Percentiles rank a stretch among this genome's conserved stretches.
phyloP scores from a whole-genome alignment of 2,329 filamentous ascomycete genomes.

The Stagonosporopsis rhizophila region DNA sequence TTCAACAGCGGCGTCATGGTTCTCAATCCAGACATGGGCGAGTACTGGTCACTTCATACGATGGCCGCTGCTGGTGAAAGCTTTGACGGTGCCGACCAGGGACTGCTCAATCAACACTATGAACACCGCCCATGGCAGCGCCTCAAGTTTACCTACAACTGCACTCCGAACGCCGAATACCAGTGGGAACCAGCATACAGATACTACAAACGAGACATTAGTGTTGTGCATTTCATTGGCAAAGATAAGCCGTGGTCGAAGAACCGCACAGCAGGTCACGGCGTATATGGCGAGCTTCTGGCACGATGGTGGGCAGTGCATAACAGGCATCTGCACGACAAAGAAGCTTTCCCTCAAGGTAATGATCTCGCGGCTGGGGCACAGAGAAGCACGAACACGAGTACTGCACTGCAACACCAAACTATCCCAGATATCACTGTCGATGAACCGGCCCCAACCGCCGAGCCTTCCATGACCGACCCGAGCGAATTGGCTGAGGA shows the following conservation, averaged over 20 bases:
- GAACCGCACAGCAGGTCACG: conserved; percentile 57
- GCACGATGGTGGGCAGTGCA: conserved; percentile 94
- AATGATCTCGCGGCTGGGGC: conserved; percentile 12
- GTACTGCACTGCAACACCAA: conserved; percentile 24
- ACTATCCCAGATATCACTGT: conserved; percentile 31
- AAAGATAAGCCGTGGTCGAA: conserved; percentile 82
- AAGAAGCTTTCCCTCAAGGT: conserved; percentile 5
- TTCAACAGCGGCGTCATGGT: conserved; percentile 99
- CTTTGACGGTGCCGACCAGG: conserved; percentile 97
- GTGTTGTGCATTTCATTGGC: conserved; percentile 93
- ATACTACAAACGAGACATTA: conserved; percentile 90
- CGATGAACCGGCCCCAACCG: conserved; percentile 44
- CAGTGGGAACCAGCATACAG: conserved; percentile 95
- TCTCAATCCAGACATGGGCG: conserved; percentile 81
- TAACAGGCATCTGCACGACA: conserved; percentile 76
- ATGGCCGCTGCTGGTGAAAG: conserved; percentile 88
- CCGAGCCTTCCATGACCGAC: conserved; percentile 55
- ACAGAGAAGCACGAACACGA: conserved; percentile 18
- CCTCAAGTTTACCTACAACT: conserved; percentile 94
- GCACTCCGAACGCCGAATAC: conserved; percentile 94
- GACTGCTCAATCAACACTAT: conserved; percentile 94
- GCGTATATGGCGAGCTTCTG: conserved; percentile 82
- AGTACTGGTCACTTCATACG: conserved; percentile 83
- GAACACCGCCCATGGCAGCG: conserved; percentile 77
- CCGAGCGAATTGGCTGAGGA: conserved; percentile 53